Evolutionary conservation across 331 rosid genomes (phyloP).

Genomic region (Cydonia oblonga): DNA sequence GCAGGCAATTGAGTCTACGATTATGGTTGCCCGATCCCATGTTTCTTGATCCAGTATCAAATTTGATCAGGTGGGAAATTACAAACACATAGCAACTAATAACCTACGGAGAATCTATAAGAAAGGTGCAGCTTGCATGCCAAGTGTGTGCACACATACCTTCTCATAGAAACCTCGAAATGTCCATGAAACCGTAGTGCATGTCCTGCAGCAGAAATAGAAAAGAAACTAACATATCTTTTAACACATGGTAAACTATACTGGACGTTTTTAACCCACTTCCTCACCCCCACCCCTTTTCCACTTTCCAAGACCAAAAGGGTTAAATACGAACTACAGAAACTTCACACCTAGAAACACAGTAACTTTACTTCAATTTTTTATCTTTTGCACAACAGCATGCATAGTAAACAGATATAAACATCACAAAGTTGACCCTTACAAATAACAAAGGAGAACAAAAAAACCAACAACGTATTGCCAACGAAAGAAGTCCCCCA

Average conservation of each 20-base stretch:
- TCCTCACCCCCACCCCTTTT: background rate
- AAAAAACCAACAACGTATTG: background rate
- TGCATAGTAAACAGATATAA: background rate
- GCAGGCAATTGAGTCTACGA: background rate
- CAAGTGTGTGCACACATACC: constrained; percentile 25
- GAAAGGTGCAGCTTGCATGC: background rate
- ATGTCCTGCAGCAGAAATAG: constrained; percentile 57
- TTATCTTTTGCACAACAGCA: background rate
- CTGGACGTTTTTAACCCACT: background rate
- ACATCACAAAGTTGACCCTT: background rate
- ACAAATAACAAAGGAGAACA: background rate
- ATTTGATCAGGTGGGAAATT: background rate
- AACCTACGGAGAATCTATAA: background rate
- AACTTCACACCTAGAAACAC: background rate
- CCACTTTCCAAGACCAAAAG: background rate
- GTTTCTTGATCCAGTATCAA: background rate
- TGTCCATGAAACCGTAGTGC: constrained; percentile 97
- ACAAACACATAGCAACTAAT: background rate
- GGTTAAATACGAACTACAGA: background rate
- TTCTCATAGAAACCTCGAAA: constrained; percentile 96
- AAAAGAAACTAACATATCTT: background rate
- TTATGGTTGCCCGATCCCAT: background rate
- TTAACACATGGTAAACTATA: background rate
- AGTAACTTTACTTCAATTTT: background rate
- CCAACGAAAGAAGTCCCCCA: background rate